Conservation (phyloP, 2,329 filamentous ascomycete species). For the Ophiocordyceps australis region DNA sequence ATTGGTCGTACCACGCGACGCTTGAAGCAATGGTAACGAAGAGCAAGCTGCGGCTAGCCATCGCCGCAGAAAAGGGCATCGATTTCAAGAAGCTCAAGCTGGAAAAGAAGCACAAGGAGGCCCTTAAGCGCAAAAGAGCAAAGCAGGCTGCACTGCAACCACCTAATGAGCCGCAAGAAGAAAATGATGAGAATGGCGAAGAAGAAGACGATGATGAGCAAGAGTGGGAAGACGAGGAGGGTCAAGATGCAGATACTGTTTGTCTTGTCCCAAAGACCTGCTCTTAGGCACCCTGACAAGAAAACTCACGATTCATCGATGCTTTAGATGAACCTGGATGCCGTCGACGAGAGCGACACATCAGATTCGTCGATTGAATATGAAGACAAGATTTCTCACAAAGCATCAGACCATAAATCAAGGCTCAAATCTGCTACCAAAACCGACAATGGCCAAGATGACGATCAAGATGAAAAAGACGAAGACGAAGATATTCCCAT, state of each 20-base stretch:
- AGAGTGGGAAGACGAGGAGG: constrained; percentile 16
- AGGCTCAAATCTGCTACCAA: too few relatives aligned
- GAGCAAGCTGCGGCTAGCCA: constrained; percentile 32
- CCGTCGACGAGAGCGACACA: constrained; percentile 40
- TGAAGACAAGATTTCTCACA: constrained; percentile 42
- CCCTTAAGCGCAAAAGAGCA: constrained; percentile 13
- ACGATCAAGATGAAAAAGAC: constrained; percentile 47
- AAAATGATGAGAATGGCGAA: constrained; percentile 14
- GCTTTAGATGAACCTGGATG: constrained; percentile 30
- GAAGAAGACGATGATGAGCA: constrained; percentile 11
- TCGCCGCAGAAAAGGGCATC: constrained; percentile 33
- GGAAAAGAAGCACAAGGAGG: constrained; percentile 26
- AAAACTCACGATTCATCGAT: too few relatives aligned
- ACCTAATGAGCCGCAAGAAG: constrained; percentile 5
- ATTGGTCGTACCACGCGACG: too few relatives aligned
- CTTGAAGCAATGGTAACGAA: constrained; percentile 22
- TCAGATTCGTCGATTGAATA: constrained; percentile 60
- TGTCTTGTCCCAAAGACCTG: too few relatives aligned
- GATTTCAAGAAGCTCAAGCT: constrained; percentile 34
- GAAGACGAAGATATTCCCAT: constrained; percentile 80
- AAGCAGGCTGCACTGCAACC: neutral
- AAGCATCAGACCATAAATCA: constrained; percentile 6
- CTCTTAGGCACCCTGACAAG: too few relatives aligned
- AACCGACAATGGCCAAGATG: constrained; percentile 7
- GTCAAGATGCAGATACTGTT: constrained; percentile 11